Evolutionary conservation across 371 early-diverging fungal species (phyloP).

Genomic region (Mortierella sp.): DNA sequence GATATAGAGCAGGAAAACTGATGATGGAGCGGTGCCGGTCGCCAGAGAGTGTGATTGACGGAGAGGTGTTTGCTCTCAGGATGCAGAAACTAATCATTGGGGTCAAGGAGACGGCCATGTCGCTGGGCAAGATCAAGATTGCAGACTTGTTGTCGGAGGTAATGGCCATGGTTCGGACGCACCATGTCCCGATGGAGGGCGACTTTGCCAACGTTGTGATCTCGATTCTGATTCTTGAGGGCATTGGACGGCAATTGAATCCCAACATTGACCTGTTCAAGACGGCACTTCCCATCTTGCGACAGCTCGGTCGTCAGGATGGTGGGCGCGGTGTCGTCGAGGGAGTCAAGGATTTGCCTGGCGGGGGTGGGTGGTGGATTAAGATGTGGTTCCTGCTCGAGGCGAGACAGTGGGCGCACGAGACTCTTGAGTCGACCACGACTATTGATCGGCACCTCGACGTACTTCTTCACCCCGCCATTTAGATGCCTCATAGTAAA

Average conservation of each 20-base stretch:
- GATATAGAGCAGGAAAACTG: conserved; percentile 81
- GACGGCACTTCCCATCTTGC: conserved; percentile 82
- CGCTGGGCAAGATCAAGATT: conserved; percentile 83
- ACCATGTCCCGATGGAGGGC: conserved; percentile 94
- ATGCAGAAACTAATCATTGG: conserved; percentile 83
- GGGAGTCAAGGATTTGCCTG: conserved; percentile 67
- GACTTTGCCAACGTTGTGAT: conserved; percentile 95
- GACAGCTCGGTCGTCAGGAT: conserved; percentile 73
- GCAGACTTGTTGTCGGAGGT: conserved; percentile 83
- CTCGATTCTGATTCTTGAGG: conserved; percentile 92
- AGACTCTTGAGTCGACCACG: conserved; percentile 48
- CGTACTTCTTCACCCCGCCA: conserved; percentile 52
- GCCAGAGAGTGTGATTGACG: conserved; percentile 80
- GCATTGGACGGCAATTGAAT: conserved; percentile 91
- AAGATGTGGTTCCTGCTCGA: conserved; percentile 88
- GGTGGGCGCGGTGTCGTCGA: conserved; percentile 67
- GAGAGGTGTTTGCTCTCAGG: conserved; percentile 80
- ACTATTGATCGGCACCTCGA: conserved; percentile 48
- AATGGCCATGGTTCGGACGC: conserved; percentile 87
- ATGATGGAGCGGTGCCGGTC: conserved; percentile 91
- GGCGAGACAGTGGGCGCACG: conserved; percentile 72
- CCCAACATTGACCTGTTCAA: conserved; percentile 93
- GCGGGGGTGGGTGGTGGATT: conserved; percentile 65
- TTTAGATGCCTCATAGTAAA: too few relatives aligned
- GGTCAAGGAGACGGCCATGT: conserved; percentile 80